Evolutionary conservation across 2,329 filamentous ascomycete species (phyloP), one percentile per base, ranked within the genome.

Genomic region (Bipolaris oryzae): DNA sequence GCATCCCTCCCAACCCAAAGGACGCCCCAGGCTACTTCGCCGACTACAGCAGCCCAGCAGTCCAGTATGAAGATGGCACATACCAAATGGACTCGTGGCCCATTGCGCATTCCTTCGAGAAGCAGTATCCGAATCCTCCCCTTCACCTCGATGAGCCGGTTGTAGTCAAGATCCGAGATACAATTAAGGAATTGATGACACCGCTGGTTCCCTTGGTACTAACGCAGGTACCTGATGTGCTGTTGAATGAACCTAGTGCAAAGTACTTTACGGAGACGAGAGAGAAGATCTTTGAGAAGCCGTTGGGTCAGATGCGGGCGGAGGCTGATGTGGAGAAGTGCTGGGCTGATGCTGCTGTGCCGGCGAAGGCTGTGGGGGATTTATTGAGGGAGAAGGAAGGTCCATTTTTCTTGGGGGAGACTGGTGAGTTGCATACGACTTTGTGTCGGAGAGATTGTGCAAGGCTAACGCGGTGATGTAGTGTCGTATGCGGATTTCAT

Each of bases 71-170:
- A 0, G 81, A 87, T 45, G 85, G 84, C 16, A 82, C 71, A 1
- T 87, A 84, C 66, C 63, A 88, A 7, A 89, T 87, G 84, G 87
- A 91, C 69, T 89, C 86, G 1, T 78, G 76, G 59, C 75, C 76
- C 41, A 91, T 92, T 60, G 86, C 84, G 13, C 62, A 69, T 4
- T 78, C 78, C 16, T 78, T 92, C 33, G 88, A 91, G 67, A 75
- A 80, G 50, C 74, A 76, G 0, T 78, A 89, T 61, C 88, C 88
- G 0, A 73, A 78, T 20, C 87, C 87, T 0, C 77, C 84, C 0
- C 70, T 89, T 1, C 81, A 84, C 59, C 76, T 90, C 2, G 82
- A 88, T 63, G 81, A 83, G 0, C 81, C 82, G 0, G 74, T 81
- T 37, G 76, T 82, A 1, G 41, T 72, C 37, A 79, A 78, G 58